Evolutionary conservation across 2,329 filamentous ascomycete species (phyloP).

Genomic region (Zymoseptoria crescenta): DNA sequence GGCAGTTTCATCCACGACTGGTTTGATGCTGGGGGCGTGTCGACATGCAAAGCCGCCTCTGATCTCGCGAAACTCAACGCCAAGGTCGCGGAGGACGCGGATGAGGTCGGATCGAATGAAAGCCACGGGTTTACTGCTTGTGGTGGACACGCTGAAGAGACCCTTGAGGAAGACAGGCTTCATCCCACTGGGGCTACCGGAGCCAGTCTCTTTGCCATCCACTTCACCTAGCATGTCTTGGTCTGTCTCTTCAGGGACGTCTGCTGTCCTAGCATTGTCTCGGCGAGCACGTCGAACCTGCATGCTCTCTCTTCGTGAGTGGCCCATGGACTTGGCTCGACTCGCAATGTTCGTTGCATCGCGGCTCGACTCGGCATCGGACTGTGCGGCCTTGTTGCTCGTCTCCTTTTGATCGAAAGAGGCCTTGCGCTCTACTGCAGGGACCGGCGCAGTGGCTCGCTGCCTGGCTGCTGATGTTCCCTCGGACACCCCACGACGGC

Average conservation of each 20-base stretch:
- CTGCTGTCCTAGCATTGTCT: constrained; percentile 51
- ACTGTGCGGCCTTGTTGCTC: constrained; percentile 35
- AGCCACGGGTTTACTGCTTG: constrained; percentile 79
- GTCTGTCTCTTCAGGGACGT: constrained; percentile 87
- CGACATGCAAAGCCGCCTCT: constrained; percentile 87
- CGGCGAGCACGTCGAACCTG: constrained; percentile 68
- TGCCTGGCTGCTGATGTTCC: constrained; percentile 33
- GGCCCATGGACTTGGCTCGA: constrained; percentile 79
- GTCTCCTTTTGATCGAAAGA: constrained; percentile 28
- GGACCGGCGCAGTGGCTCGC: constrained; percentile 14
- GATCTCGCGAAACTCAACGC: constrained; percentile 87
- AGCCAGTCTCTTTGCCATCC: constrained; percentile 40
- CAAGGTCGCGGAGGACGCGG: constrained; percentile 75
- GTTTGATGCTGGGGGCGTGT: constrained; percentile 82
- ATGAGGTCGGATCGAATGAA: constrained; percentile 87
- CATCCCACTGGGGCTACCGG: constrained; percentile 63
- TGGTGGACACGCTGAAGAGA: constrained; percentile 93
- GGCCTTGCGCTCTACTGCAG: constrained; percentile 26
- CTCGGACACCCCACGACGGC: constrained; percentile 48
- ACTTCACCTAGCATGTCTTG: constrained; percentile 58
- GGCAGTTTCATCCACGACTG: constrained; percentile 30
- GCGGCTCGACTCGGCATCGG: constrained; percentile 39
- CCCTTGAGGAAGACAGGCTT: constrained; percentile 96
- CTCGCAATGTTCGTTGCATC: constrained; percentile 51
- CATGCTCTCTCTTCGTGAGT: constrained; percentile 84